These are phyloP conservation scores for Teunomyces cretensis DNA, from an alignment of 805 yeast species.

Conservation along the genomic window DNA sequence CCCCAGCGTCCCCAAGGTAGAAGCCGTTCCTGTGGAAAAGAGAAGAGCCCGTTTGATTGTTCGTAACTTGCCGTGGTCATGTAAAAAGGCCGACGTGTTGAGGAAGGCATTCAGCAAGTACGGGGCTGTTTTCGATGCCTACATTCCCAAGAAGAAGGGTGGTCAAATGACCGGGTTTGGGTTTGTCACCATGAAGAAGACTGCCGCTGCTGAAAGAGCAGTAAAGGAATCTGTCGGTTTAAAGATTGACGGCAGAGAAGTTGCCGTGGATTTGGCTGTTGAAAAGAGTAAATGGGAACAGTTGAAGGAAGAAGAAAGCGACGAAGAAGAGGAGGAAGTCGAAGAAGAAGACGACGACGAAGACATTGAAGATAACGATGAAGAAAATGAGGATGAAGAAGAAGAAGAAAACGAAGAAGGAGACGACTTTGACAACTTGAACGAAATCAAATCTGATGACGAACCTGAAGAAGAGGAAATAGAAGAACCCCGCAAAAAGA, in stretches of 20 bases:
- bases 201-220: constrained; percentile 75
- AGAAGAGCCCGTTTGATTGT: constrained; percentile 85
- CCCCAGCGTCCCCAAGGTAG: constrained; percentile 7
- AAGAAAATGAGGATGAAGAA: constrained; percentile 34
- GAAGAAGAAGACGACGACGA: constrained; percentile 39
- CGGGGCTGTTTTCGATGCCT: constrained; percentile 87
- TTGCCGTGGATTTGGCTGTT: constrained; percentile 91
- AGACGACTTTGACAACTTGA: constrained; percentile 29
- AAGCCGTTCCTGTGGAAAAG: constrained; percentile 52
- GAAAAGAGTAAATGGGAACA: constrained; percentile 83
- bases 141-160: constrained; percentile 82
- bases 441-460: constrained; percentile 32
- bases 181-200: constrained; percentile 84
- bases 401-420: constrained; percentile 33
- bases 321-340: constrained; percentile 39
- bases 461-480: constrained; percentile 32
- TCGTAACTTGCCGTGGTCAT: constrained; percentile 95
- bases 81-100: constrained; percentile 72
- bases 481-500: constrained; percentile 32
- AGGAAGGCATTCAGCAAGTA: constrained; percentile 67
- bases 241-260: constrained; percentile 85
- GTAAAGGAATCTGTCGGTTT: constrained; percentile 72
- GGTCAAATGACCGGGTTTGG: constrained; percentile 95
- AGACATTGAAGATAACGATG: constrained; percentile 40
- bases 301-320: constrained; percentile 38